A percentile compares a stretch with the other conserved stretches of the same genome.
Evolutionary conservation across 2,329 filamentous ascomycete genomes (phyloP).

Genomic region (Taxawa tesnikishii): DNA sequence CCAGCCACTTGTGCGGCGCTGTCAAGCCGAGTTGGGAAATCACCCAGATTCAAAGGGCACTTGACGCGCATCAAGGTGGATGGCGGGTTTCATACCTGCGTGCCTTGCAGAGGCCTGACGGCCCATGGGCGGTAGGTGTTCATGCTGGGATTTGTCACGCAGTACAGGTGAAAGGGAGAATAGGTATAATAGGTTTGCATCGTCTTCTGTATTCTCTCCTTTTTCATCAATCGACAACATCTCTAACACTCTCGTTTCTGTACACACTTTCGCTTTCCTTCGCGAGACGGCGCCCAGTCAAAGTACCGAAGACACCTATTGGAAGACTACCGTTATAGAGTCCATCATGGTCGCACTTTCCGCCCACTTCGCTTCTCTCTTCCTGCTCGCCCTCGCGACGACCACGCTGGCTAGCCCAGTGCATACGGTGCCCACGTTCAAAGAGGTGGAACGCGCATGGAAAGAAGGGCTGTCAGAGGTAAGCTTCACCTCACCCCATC

Average conservation of each 20-base stretch:
- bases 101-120: too few species aligned
- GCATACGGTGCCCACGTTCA: neutral
- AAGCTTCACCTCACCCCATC: neutral
- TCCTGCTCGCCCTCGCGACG: neutral
- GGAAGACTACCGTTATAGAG: neutral
- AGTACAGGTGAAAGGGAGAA: too few species aligned
- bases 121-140: too few species aligned
- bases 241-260: neutral
- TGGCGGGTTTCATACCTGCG: too few species aligned
- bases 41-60: too few species aligned
- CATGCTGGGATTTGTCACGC: too few species aligned
- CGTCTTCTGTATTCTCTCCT: neutral
- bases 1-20: too few species aligned
- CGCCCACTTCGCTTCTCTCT: neutral
- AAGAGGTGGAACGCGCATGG: constrained; percentile 4
- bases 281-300: too few species aligned
- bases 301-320: constrained; percentile 1
- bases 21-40: too few species aligned
- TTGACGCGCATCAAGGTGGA: too few species aligned
- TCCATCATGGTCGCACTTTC: neutral
- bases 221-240: neutral
- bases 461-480: constrained; percentile 6
- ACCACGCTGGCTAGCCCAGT: constrained; percentile 1
- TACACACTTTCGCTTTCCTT: constrained; percentile 1
- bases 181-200: too few species aligned